phyloP scores from a whole-genome alignment of 345 rosid genomes.

The Dipteronia sinensis region DNA sequence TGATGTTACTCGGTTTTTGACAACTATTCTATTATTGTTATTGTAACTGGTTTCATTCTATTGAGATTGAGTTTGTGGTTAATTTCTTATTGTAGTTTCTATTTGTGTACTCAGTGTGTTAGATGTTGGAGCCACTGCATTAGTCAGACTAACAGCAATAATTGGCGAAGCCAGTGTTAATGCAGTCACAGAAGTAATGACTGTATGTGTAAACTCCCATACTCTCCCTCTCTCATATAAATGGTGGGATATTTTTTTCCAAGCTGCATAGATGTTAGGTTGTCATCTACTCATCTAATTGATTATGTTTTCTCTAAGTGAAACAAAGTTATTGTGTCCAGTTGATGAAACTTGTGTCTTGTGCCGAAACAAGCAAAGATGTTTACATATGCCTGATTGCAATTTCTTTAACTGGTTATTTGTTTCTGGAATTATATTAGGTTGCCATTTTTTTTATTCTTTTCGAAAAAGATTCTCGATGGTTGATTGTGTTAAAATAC shows the following conservation, averaged over 20 bases:
- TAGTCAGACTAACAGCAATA: conserved; percentile 94
- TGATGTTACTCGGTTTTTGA: conserved; percentile 92
- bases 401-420: too few species aligned
- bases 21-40: conserved; percentile 80
- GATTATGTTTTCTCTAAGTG: too few species aligned
- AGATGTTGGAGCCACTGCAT: conserved; percentile 97
- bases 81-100: conserved; percentile 37
- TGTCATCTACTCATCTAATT: conserved; percentile 55
- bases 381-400: too few species aligned
- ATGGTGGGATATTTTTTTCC: neutral
- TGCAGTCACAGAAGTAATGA: conserved; percentile 99
- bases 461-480: too few species aligned
- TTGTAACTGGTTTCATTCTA: too few species aligned
- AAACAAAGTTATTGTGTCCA: too few species aligned
- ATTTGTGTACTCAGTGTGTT: conserved; percentile 65
- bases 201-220: conserved; percentile 53
- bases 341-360: too few species aligned
- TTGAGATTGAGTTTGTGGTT: conserved; percentile 29
- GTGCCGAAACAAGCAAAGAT: too few species aligned
- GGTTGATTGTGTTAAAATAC: neutral
- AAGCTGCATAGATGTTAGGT: conserved; percentile 47
- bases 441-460: too few species aligned
- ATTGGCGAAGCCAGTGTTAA: conserved; percentile 99
- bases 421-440: too few species aligned
- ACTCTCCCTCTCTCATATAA: neutral